Base-by-base conservation (phyloP, 495 filamentous ascomycete species). In the Talaromyces thailandensis region DNA sequence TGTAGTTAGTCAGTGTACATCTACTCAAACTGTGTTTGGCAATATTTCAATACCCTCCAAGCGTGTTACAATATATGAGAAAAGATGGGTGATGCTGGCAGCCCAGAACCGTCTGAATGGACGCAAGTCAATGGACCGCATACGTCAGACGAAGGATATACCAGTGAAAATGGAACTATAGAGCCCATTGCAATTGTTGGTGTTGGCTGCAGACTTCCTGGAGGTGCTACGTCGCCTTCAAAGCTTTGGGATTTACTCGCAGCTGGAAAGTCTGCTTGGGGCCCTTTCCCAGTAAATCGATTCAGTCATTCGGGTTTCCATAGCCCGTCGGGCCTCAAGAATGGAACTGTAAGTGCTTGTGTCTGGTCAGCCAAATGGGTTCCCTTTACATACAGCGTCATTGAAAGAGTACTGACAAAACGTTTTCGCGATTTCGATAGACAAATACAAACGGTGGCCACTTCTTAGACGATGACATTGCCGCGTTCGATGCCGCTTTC, bases 401-500 rank as follows among this genome's bases (percentile, higher is more conserved):
- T 1, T 37, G 7, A 31, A 32, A 5, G 8, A 37, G 23, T 58
- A 58, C 12, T 37, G 16, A 40, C 12, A 9, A 18, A 31, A 31
- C 29, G 6, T 31, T 31, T 31, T 4, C 29, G 29, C 29, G 9
- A 37, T 23, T 31, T 12, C 40, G 6, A 31, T 31, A 63, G 61
- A 63, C 61, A 24, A 31, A 63, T 26, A 35, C 53, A 8, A 64
- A 62, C 23, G 71, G 70, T 0, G 77, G 76, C 3, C 75, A 80
- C 57, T 78, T 80, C 65, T 64, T 88, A 6, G 69, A 81, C 3
- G 75, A 83, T 45, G 79, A 86, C 64, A 65, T 81, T 12, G 73
- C 73, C n/a, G 66, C 69, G 1, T 88, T 88, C 62, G 85, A 88
- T 64, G 75, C 83, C 0, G 60, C 69, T 9, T 84, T 88, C 64